Percentiles rank a stretch among this genome's conserved stretches.
Evolutionary conservation across 1,284 basidiomycete species (phyloP).

Genomic region (Athelia psychrophila): DNA sequence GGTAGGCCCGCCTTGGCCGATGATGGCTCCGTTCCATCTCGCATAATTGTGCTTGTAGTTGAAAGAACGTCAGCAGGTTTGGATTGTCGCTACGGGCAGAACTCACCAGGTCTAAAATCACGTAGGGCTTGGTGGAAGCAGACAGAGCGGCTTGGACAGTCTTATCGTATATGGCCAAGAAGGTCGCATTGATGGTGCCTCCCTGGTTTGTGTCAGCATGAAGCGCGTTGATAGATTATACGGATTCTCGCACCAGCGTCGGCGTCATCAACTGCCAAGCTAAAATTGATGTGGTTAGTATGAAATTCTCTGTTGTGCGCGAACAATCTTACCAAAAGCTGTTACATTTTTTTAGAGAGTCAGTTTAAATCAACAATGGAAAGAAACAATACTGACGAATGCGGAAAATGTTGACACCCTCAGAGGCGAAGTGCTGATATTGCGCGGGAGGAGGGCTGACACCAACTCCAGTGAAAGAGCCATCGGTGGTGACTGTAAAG

Average conservation of each 20-base stretch:
- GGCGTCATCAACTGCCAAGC: slow-evolving; percentile 19
- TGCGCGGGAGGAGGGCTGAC: slow-evolving; percentile 35
- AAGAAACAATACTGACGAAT: slow-evolving; percentile 28
- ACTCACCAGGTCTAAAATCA: slow-evolving; percentile 1
- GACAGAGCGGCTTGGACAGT: slow-evolving; percentile 38
- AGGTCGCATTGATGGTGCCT: slow-evolving; percentile 40
- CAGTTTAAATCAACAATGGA: neutral
- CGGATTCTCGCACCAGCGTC: slow-evolving; percentile 51
- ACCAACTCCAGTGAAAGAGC: slow-evolving; percentile 38
- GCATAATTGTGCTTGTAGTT: slow-evolving; percentile 60
- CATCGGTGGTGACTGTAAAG: slow-evolving; percentile 31
- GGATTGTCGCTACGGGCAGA: neutral
- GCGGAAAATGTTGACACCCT: slow-evolving; percentile 46
- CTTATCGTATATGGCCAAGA: slow-evolving; percentile 47
- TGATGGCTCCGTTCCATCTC: slow-evolving; percentile 47
- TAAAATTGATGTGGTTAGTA: neutral
- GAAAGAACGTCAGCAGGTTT: slow-evolving; percentile 29
- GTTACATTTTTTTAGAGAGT: neutral
- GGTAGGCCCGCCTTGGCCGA: slow-evolving; percentile 60
- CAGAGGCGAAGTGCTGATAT: slow-evolving; percentile 39
- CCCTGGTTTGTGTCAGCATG: slow-evolving; percentile 15
- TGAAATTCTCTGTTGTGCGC: neutral
- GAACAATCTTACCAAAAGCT: slow-evolving; percentile 1
- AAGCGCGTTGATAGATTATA: slow-evolving; percentile 30
- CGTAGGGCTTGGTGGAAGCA: slow-evolving; percentile 15